phyloP scores from a whole-genome alignment of 176 grass and related monocot species.

The Musa itinerans region DNA sequence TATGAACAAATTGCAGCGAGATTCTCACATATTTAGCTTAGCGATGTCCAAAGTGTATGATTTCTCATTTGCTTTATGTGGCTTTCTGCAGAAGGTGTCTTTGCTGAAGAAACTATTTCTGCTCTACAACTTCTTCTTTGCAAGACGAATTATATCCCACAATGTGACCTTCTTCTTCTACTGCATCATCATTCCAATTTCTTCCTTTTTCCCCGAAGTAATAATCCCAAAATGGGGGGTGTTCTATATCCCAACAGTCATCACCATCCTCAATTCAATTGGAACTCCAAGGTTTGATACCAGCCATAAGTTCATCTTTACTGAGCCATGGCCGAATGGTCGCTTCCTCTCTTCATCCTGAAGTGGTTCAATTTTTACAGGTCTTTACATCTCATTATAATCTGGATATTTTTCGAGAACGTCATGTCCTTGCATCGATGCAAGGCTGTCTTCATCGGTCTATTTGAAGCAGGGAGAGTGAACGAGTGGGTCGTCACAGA shows the following conservation, averaged over 20 bases:
- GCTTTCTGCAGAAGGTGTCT: constrained; percentile 40
- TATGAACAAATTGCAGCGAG: no score
- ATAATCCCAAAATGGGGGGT: constrained; percentile 61
- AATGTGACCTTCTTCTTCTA: constrained; percentile 65
- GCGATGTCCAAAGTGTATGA: no score
- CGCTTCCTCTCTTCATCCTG: background rate
- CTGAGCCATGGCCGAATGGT: no score
- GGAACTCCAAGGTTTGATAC: constrained; percentile 38
- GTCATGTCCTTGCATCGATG: constrained; percentile 67
- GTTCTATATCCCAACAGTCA: constrained; percentile 60
- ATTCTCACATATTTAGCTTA: no score
- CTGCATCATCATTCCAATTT: constrained; percentile 55
- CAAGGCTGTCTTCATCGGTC: constrained; percentile 37
- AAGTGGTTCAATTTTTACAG: constrained; percentile 10
- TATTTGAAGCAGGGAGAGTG: constrained; percentile 42
- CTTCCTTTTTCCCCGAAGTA: constrained; percentile 49
- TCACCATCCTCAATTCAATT: constrained; percentile 67
- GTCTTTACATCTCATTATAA: constrained; percentile 48
- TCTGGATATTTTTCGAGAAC: constrained; percentile 69
- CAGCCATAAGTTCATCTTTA: no score
- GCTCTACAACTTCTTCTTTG: constrained; percentile 76
- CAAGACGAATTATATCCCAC: constrained; percentile 43
- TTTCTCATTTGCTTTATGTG: background rate
- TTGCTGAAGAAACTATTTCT: constrained; percentile 63
- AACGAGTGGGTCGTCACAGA: constrained; percentile 67